Evolutionary conservation across 495 filamentous ascomycete species (phyloP), one percentile per base, ranked within the genome.

Genomic region (Xylaria acuta): DNA sequence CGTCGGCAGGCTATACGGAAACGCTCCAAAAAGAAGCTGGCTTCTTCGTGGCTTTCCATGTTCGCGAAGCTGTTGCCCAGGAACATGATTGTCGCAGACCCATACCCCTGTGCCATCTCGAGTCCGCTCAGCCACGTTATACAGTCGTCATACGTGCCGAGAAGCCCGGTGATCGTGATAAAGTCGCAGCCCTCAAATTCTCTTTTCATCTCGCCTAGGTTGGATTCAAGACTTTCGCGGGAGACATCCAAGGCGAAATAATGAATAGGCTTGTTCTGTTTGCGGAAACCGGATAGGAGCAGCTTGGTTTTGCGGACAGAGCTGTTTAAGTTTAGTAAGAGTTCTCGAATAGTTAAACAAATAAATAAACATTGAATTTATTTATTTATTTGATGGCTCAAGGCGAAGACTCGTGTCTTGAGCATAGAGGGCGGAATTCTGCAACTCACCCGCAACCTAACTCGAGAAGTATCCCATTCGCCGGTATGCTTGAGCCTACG

Each of bases 11-110:
- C 64, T 16, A 20, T 25, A 8, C 64, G 1, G 45, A 67, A 67
- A 14, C 64, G 64, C 47, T 51, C 64, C 47, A 67, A 30, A 9
- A 67, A 67, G 25, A 20, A 7, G 27, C 64, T 67, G 12, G 64
- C 64, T 38, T 67, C 43, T 1, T 53, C 45, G 3, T 22, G 43
- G 64, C 27, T 67, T 9, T 38, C 18, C 14, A 53, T 32, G 25
- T 67, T 67, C 5, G 22, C 43, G 30, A 67, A n/a, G 64, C 64
- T 67, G 45, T 67, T 67, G 27, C 64, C 64, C 4, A 67, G 64
- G 14, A 18, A 67, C 64, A 67, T 51, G 43, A 67, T 67, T 27
- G 64, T 67, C 43, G 53, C 64, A 1, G 64, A 67, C 1, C 30
- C 3, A 27, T 45, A 7, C 20, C 1, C 45, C 5, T 14, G 20